These are phyloP conservation scores for Auxenochlorella pyrenoidosa DNA, from an alignment of 139 green algal species.

Conservation along the genomic window DNA sequence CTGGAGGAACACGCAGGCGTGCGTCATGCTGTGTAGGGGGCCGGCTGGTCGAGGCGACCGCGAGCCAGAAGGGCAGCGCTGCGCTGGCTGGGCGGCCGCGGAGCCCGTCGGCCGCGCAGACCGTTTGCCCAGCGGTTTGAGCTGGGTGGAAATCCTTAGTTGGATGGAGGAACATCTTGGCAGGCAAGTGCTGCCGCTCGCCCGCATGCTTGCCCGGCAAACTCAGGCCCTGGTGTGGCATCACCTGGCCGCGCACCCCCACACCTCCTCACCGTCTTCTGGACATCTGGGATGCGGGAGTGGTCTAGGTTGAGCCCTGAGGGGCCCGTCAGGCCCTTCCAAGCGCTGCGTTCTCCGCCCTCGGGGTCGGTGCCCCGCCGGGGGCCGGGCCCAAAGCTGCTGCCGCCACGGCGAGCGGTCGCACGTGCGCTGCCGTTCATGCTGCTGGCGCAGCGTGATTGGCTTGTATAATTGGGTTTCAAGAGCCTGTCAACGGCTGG, in stretches of 20 bases:
- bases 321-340: constrained; percentile 11
- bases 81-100: no score
- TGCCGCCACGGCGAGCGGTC: neutral
- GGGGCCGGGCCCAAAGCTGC: constrained; percentile 5
- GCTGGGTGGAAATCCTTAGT: no score
- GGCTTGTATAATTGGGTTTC: neutral
- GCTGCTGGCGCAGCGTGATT: neutral
- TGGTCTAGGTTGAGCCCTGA: constrained; percentile 23
- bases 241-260: neutral
- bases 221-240: neutral
- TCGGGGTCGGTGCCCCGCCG: constrained; percentile 17
- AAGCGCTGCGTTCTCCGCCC: constrained; percentile 3
- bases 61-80: no score
- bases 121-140: no score
- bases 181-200: no score
- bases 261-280: neutral
- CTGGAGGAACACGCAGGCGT: no score
- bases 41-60: no score
- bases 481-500: neutral
- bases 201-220: no score
- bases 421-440: neutral
- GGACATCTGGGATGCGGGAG: constrained; percentile 10
- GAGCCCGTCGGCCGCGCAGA: no score
- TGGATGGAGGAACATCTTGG: no score
- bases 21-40: no score